Percentiles rank a stretch among this genome's conserved stretches.
phyloP scores from a whole-genome alignment of 2,329 filamentous ascomycete genomes.

The Alternaria sp. region DNA sequence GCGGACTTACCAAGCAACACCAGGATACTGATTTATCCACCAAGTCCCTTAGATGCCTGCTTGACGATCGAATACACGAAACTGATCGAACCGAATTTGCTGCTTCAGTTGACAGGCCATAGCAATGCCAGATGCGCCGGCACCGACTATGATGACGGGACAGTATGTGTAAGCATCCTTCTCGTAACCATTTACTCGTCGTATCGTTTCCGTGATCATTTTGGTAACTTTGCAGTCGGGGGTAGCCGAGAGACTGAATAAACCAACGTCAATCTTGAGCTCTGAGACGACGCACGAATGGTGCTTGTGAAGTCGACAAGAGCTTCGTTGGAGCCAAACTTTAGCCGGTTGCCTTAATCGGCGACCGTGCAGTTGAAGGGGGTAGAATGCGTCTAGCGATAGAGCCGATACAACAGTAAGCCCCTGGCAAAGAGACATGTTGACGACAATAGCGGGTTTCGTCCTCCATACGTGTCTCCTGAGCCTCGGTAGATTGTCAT shows the following conservation, averaged over 20 bases:
- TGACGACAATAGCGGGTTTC: background rate
- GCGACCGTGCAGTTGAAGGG: background rate
- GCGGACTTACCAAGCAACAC: conserved; percentile 46
- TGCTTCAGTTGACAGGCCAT: conserved; percentile 67
- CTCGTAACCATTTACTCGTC: conserved; percentile 50
- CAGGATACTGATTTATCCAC: conserved; percentile 68
- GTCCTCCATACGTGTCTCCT: background rate
- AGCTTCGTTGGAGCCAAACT: background rate
- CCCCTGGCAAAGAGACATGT: background rate
- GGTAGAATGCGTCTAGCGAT: background rate
- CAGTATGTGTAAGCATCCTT: conserved; percentile 54
- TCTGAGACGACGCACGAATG: background rate
- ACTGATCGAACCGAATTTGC: conserved; percentile 65
- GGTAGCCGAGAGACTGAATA: background rate
- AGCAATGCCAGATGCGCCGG: conserved; percentile 69
- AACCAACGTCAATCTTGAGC: background rate
- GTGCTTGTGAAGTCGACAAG: background rate
- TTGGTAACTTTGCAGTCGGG: conserved; percentile 6
- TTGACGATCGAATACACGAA: conserved; percentile 68
- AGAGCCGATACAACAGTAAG: background rate
- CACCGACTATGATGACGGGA: conserved; percentile 66
- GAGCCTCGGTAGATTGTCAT: conserved; percentile 1
- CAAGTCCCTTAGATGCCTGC: conserved; percentile 69
- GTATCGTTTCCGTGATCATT: conserved; percentile 49
- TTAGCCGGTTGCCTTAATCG: background rate